Evolutionary conservation across 139 green algal species (phyloP).

Genomic region (Closterium sp.): DNA sequence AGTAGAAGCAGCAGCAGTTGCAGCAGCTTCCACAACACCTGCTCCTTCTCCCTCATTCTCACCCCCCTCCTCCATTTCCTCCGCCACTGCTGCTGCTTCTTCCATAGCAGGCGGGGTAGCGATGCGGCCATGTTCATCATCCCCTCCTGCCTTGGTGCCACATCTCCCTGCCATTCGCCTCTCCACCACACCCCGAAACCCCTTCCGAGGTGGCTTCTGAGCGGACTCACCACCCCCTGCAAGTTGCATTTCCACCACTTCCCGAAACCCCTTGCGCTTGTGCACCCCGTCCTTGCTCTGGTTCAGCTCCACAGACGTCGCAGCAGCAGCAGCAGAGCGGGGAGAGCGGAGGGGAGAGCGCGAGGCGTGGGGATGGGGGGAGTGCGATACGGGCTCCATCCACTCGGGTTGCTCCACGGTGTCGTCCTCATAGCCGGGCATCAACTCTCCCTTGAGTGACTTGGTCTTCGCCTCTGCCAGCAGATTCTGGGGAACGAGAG

Average conservation of each 20-base stretch:
- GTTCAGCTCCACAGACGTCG: too few relatives aligned
- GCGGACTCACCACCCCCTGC: too few relatives aligned
- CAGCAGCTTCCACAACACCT: too few relatives aligned
- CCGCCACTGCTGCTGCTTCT: background rate
- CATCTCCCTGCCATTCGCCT: background rate
- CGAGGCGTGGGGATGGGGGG: background rate
- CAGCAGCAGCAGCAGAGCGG: too few relatives aligned
- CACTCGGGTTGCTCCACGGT: background rate
- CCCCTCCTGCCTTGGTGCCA: too few relatives aligned
- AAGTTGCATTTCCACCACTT: too few relatives aligned
- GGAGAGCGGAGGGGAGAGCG: background rate
- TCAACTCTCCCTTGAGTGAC: background rate
- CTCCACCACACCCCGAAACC: background rate
- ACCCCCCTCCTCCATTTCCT: too few relatives aligned
- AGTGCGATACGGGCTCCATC: background rate
- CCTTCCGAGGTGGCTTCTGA: background rate
- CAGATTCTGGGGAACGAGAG: background rate
- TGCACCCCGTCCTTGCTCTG: too few relatives aligned
- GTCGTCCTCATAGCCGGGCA: background rate
- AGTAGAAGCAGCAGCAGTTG: background rate
- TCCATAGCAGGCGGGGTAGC: background rate
- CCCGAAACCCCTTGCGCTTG: too few relatives aligned
- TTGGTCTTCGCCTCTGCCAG: background rate
- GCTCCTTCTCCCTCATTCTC: too few relatives aligned
- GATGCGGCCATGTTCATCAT: too few relatives aligned